These are phyloP conservation scores for Vitis rotundifolia DNA, from an alignment of 164 flowering plant species.

Conservation along the genomic window DNA sequence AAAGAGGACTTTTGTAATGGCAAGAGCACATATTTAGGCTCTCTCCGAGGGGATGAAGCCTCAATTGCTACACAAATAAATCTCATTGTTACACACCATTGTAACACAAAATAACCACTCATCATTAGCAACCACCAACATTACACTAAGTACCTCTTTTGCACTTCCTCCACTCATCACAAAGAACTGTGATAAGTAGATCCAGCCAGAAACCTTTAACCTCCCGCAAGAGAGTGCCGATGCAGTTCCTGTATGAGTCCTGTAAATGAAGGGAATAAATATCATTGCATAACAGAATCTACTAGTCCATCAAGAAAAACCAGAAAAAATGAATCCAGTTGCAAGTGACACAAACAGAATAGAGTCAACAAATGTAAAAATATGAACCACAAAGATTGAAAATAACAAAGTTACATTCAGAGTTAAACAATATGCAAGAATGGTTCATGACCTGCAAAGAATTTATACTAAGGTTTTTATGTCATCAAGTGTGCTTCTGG, in stretches of 20 bases:
- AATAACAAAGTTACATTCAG: not conserved
- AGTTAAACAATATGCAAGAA: no score
- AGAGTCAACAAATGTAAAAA: not conserved
- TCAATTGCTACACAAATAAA: conserved; percentile 70
- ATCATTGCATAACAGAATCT: conserved; percentile 1
- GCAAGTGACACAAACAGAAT: not conserved
- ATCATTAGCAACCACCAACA: not conserved
- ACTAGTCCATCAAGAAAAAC: not conserved
- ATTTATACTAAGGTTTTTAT: no score
- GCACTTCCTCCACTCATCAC: conserved; percentile 95
- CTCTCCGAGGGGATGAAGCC: conserved; percentile 83
- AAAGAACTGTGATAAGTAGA: conserved; percentile 54
- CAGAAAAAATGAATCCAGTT: not conserved
- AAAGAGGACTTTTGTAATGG: conserved; percentile 33
- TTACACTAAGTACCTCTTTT: conserved; percentile 66
- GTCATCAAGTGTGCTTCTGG: no score
- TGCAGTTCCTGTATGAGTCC: conserved; percentile 61
- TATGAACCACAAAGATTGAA: not conserved
- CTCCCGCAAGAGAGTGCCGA: conserved; percentile 51
- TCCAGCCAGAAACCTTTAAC: conserved; percentile 81
- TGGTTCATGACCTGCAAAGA: no score
- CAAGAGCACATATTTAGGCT: conserved; percentile 67
- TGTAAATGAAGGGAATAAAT: conserved; percentile 15
- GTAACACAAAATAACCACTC: not conserved
- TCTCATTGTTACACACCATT: not conserved